These are phyloP conservation scores for Raphanus sativus DNA, from an alignment of 345 rosid genomes.

Conservation along the genomic window DNA sequence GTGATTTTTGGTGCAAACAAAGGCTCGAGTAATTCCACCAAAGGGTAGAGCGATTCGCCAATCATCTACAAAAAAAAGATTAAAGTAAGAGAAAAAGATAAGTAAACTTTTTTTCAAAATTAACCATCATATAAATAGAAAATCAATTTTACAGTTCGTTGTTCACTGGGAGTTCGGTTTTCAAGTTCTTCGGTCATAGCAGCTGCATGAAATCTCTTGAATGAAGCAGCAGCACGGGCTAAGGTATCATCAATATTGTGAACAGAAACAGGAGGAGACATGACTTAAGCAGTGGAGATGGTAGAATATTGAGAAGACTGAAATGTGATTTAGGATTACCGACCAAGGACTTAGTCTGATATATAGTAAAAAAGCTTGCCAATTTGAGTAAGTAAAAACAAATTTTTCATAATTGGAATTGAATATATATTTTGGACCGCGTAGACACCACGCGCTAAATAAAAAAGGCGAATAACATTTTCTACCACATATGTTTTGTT, in stretches of 20 bases:
- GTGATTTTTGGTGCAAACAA: not conserved
- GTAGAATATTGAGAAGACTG: slow-evolving; percentile 19
- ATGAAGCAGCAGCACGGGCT: not conserved
- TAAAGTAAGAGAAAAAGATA: not conserved
- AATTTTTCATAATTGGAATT: not conserved
- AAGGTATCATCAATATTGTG: not conserved
- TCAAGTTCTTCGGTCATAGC: not conserved
- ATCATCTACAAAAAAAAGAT: not conserved
- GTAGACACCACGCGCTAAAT: not conserved
- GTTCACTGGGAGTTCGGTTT: not conserved
- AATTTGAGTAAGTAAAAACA: not conserved
- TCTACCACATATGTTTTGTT: not conserved
- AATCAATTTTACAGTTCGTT: not conserved
- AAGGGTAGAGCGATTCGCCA: not conserved
- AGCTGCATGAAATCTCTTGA: not conserved
- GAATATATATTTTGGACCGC: not conserved
- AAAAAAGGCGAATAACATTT: not conserved
- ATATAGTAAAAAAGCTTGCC: not conserved
- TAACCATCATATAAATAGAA: not conserved
- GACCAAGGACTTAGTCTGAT: not conserved
- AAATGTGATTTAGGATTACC: slow-evolving; percentile 19
- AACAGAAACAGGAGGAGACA: not conserved
- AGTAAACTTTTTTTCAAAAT: not conserved
- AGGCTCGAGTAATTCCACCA: not conserved
- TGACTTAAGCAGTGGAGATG: not conserved